Base-by-base conservation (phyloP, 352 stramenopile genomes). In the Phytopythium montanum region DNA sequence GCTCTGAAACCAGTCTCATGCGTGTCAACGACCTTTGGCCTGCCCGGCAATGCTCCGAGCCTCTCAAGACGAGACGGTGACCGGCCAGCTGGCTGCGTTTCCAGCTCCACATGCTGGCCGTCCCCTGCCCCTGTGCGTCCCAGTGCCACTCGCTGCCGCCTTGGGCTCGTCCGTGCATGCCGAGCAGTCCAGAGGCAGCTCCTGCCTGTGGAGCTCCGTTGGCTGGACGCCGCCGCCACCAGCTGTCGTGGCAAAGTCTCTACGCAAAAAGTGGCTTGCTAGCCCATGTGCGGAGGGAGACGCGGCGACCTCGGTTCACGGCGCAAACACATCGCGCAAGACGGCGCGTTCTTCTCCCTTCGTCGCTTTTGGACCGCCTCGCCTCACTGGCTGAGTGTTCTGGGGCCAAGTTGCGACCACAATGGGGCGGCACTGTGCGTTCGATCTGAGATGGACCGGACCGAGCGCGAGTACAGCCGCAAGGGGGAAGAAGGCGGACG, bases 361-460 rank as follows among this genome's bases (percentile, higher is more conserved):
- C 52, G 18, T 25, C 21, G 21, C 38, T 19, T 18, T 18, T 18
- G 36, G 18, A 18, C 38, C 18, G 38, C 33, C 19, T 18, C 33
- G 16, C 21, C 18, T 46, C 18, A 10, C 16, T 12, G 2, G 16
- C 4, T 28, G 13, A 16, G 31, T 29, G 46, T 14, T 25, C 10
- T 50, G 44, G n/a, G 6, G 5, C 33, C 33, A 38, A 34, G 9
- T 13, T 38, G 33, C 33, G 26, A 9, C 31, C 21, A 13, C 44
- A 50, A 33, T 31, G 21, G 44, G 23, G 44, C 13, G 44, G 9
- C 23, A n/a, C n/a, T n/a, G n/a, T n/a, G 23, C 0, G 14, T 52
- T 34, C 25, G 25, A n/a, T 59, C 53, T 59, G 53, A 59, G 53
- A 59, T 59, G 53, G 53, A 59, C 53, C 29, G 21, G 38, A n/a